Percentiles rank a stretch among this genome's conserved stretches.
Conservation (phyloP, 148 eudicot species). For the Cornus kousa region DNA sequence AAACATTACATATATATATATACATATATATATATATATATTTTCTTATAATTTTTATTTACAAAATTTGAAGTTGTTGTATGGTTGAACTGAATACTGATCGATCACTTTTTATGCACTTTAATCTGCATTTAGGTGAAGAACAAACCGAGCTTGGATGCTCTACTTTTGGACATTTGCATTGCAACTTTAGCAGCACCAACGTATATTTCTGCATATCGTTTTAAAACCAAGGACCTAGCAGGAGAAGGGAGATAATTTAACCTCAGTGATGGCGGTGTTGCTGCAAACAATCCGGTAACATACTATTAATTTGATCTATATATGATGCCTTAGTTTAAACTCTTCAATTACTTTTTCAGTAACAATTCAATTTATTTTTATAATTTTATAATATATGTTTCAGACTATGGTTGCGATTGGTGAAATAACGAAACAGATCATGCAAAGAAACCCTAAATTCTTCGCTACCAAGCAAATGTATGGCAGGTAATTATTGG, state of each 20-base stretch:
- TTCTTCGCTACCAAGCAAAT: slow-evolving; percentile 12
- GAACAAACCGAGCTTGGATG: slow-evolving; percentile 21
- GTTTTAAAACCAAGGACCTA: slow-evolving; percentile 15
- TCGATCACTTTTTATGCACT: too few relatives aligned
- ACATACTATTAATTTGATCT: too few relatives aligned
- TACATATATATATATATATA: too few relatives aligned
- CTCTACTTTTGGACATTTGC: slow-evolving; percentile 36
- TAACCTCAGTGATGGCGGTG: slow-evolving; percentile 31
- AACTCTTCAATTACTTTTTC: too few relatives aligned
- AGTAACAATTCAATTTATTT: background rate
- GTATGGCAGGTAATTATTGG: slow-evolving; percentile 22
- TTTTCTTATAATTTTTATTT: too few relatives aligned
- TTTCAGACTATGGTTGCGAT: slow-evolving; percentile 26
- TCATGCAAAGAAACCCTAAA: background rate
- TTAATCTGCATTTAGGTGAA: slow-evolving; percentile 17
- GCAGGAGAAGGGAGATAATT: slow-evolving; percentile 14
- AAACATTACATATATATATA: too few relatives aligned
- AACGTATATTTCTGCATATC: slow-evolving; percentile 34
- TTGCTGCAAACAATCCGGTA: slow-evolving; percentile 36
- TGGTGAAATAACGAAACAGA: slow-evolving; percentile 21
- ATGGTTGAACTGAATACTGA: too few relatives aligned
- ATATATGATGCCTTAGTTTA: too few relatives aligned
- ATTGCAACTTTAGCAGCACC: slow-evolving; percentile 46
- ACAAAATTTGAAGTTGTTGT: too few relatives aligned
- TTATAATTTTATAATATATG: background rate